Percentiles rank a stretch among this genome's conserved stretches.
Evolutionary conservation across 1,284 basidiomycete species (phyloP).

Genomic region (Puccinia triticina): DNA sequence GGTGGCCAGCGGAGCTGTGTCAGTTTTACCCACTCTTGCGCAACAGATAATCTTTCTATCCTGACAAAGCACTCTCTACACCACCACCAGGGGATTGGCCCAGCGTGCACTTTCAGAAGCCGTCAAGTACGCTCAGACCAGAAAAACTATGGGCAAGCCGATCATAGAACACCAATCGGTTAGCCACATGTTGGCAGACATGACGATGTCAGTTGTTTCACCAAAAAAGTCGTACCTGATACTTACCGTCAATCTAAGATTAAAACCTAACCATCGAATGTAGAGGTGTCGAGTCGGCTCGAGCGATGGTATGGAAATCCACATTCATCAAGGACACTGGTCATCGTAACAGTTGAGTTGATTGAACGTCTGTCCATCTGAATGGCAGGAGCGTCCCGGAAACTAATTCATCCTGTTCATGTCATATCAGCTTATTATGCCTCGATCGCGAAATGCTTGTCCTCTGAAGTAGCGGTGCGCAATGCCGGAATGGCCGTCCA

Average conservation of each 20-base stretch:
- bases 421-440: conserved; percentile 62
- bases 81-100: conserved; percentile 65
- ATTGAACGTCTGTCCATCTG: background rate
- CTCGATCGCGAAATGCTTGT: conserved; percentile 65
- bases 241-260: background rate
- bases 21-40: too few species aligned
- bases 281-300: conserved; percentile 61
- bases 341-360: conserved; percentile 63
- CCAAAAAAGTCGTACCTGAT: background rate
- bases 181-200: conserved; percentile 66
- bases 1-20: conserved; percentile 65
- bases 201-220: conserved; percentile 62
- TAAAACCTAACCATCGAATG: background rate
- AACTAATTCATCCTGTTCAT: background rate
- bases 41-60: too few species aligned
- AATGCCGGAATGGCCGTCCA: conserved; percentile 65
- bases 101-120: conserved; percentile 66
- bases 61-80: too few species aligned
- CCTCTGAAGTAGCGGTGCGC: conserved; percentile 62
- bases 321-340: conserved; percentile 65
- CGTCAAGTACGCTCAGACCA: conserved; percentile 65
- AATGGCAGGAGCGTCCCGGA: background rate
- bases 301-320: conserved; percentile 64
- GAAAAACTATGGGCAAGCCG: conserved; percentile 66
- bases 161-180: conserved; percentile 67